phyloP scores from a whole-genome alignment of 768 basidiomycete species.

The Mycena epipterygia region DNA sequence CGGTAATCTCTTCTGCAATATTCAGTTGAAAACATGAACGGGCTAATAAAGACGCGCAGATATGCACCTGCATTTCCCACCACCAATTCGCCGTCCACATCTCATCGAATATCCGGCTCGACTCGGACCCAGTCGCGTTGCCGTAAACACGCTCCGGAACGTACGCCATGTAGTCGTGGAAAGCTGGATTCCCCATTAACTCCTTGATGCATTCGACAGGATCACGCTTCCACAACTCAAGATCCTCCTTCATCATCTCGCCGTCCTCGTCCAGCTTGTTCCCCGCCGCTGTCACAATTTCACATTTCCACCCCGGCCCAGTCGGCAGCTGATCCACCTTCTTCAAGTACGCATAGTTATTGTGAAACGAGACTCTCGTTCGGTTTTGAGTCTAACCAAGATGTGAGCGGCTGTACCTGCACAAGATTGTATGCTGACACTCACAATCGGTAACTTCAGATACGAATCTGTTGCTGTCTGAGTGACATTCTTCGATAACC shows the following conservation, averaged over 20 bases:
- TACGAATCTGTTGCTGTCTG: slow-evolving; percentile 19
- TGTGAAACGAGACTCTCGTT: slow-evolving; percentile 33
- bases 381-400: slow-evolving; percentile 28
- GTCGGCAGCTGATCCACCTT: slow-evolving; percentile 36
- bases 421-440: not conserved
- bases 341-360: slow-evolving; percentile 35
- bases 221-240: not conserved
- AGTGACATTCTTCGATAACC: slow-evolving; percentile 25
- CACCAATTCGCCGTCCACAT: slow-evolving; percentile 1
- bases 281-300: slow-evolving; percentile 26
- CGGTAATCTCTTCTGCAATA: not conserved
- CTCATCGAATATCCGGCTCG: slow-evolving; percentile 1
- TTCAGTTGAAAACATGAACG: not conserved
- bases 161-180: slow-evolving; percentile 40
- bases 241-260: slow-evolving; percentile 5
- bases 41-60: not conserved
- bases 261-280: slow-evolving; percentile 22
- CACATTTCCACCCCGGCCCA: slow-evolving; percentile 36
- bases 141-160: slow-evolving; percentile 37
- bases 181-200: slow-evolving; percentile 40
- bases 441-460: slow-evolving; percentile 13
- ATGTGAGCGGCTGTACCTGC: not conserved
- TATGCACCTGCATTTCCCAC: not conserved
- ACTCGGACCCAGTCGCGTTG: not conserved
- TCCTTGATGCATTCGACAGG: no score